A percentile compares a stretch with the other conserved stretches of the same genome.
phyloP scores from a whole-genome alignment of 352 stramenopile species.

The Blastocystis sp. region DNA sequence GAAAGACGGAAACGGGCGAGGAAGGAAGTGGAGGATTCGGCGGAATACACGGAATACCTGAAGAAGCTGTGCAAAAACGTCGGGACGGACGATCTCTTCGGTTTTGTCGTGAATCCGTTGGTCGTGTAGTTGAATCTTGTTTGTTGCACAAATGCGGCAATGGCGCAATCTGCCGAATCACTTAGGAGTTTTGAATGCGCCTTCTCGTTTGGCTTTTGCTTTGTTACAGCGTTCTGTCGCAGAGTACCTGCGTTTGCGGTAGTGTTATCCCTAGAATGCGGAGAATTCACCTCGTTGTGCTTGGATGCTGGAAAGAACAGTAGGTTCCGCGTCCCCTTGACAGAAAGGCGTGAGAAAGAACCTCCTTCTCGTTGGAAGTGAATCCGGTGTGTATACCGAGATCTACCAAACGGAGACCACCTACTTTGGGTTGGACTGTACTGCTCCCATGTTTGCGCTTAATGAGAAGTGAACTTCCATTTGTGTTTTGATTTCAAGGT shows the following conservation, averaged over 20 bases:
- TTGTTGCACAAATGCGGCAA: no score
- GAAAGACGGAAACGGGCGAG: neutral
- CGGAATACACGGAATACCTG: neutral
- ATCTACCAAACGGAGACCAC: constrained; percentile 24
- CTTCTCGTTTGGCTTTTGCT: neutral
- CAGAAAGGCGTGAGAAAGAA: neutral
- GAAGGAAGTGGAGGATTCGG: neutral
- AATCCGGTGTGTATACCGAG: neutral
- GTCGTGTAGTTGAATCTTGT: neutral
- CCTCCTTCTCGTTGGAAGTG: neutral
- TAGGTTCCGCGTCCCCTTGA: neutral
- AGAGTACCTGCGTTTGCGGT: neutral
- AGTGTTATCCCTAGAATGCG: neutral
- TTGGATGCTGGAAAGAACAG: neutral
- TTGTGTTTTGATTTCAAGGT: no score
- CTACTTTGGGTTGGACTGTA: neutral
- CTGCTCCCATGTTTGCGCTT: neutral
- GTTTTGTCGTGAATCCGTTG: neutral
- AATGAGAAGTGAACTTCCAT: constrained; percentile 19
- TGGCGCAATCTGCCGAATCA: no score
- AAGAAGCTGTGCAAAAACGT: neutral
- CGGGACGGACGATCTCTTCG: neutral
- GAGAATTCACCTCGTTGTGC: neutral
- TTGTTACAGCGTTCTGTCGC: neutral
- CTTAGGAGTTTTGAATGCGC: neutral